Evolutionary conservation across 1,284 basidiomycete species (phyloP), one percentile per base, ranked within the genome.

Genomic region (Moesziomyces sp.): DNA sequence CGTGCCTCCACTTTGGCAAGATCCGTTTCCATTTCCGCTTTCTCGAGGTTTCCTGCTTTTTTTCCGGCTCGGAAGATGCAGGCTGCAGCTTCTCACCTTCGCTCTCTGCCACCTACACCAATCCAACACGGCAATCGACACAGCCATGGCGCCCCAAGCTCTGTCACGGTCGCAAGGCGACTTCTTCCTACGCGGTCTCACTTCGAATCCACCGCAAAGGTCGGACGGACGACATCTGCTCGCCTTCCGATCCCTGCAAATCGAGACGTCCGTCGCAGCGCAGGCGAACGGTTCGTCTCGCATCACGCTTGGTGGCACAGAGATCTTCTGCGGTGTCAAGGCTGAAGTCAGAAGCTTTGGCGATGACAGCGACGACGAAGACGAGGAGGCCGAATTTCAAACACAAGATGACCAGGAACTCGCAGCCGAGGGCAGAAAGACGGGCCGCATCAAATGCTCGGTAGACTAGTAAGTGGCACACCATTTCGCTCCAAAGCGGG

Each of bases 271-370:
- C 18, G 46, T 71, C 21, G 67, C 79, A 10, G 63, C 65, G 19
- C 72, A 77, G 47, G 80, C 81, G 3, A 74, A 77, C 28, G 81
- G 81, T 11, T 78, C 75, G 5, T 79, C 81, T 10, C 60, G 60
- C 14, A 68, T 80, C 45, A 60, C 52, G 16, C 55, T 81, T 2
- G 79, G 77, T 7, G 77, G 74, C 35, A 83, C 81, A 11, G 70
- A 79, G 26, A 76, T 81, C 48, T 48, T 76, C 21, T 79, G 80
- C 33, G 81, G 76, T 24, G 66, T 83, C 52, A 83, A 77, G 52
- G 73, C 75, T 14, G 79, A 83, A 51, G 73, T 79, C 23, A 60
- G 62, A 18, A 64, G 46, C 59, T 75, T 71, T 38, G 64, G 60
- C 0, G 73, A 75, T 26, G 63, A 71, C 42, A 59, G 59, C 42